phyloP scores from a whole-genome alignment of 768 basidiomycete species.

The Lactarius hatsudake region DNA sequence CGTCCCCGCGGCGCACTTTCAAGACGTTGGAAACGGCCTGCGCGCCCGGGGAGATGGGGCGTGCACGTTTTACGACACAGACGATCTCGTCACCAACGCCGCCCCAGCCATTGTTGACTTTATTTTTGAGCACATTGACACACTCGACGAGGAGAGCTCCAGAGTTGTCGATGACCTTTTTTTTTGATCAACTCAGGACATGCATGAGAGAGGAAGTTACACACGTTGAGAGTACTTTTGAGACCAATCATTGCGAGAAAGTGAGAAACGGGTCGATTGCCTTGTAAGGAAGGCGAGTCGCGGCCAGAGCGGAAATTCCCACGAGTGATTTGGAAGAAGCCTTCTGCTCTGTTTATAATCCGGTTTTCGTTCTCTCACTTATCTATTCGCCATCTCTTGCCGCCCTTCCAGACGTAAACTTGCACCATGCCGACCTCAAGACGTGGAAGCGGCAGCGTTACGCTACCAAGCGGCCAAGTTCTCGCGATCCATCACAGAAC shows the following conservation, averaged over 20 bases:
- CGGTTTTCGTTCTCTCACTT: constrained; percentile 2
- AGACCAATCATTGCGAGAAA: constrained; percentile 86
- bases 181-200: neutral
- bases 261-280: neutral
- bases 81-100: constrained; percentile 94
- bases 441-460: constrained; percentile 73
- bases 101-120: constrained; percentile 94
- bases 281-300: neutral
- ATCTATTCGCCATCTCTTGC: constrained; percentile 25
- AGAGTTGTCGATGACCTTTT: constrained; percentile 93
- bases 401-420: constrained; percentile 12
- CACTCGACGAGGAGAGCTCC: constrained; percentile 94
- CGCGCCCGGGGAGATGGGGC: constrained; percentile 68
- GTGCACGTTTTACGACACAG: constrained; percentile 89
- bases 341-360: neutral
- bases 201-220: constrained; percentile 29
- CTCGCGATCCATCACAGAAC: constrained; percentile 87
- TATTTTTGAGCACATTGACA: constrained; percentile 93
- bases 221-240: constrained; percentile 84
- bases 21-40: constrained; percentile 73
- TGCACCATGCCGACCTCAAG: constrained; percentile 61
- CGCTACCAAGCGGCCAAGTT: constrained; percentile 71
- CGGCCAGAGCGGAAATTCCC: constrained; percentile 3
- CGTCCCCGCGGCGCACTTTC: constrained; percentile 91
- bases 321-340: constrained; percentile 19